Percentiles rank a stretch among this genome's conserved stretches.
These are phyloP conservation scores for Dictyostelium firmibasis DNA, from an alignment of 78 protist genomes.

Conservation along the genomic window DNA sequence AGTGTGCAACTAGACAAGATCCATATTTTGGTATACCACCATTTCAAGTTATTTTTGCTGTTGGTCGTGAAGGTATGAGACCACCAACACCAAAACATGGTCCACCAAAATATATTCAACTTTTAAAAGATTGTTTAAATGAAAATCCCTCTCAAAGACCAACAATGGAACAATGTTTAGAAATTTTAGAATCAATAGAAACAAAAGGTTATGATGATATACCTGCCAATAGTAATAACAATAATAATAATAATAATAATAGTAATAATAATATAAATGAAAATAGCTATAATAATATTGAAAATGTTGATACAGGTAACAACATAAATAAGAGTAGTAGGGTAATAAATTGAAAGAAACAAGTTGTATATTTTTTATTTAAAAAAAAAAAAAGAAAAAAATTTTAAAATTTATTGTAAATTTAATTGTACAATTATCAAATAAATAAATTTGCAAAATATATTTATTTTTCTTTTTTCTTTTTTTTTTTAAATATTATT, in stretches of 20 bases:
- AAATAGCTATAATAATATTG: background rate
- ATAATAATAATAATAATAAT: slow-evolving; percentile 9
- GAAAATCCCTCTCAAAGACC: slow-evolving; percentile 74
- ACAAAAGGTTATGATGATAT: background rate
- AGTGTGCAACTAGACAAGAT: slow-evolving; percentile 76
- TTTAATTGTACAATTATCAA: background rate
- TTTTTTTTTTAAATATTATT: background rate
- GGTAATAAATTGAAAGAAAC: background rate
- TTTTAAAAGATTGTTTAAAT: slow-evolving; percentile 69
- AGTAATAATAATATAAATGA: background rate
- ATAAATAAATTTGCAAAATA: background rate
- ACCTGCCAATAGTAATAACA: background rate
- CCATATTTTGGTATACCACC: slow-evolving; percentile 84
- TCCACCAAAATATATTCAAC: slow-evolving; percentile 29
- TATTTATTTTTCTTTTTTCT: background rate
- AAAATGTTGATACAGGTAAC: background rate
- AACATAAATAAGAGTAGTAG: background rate
- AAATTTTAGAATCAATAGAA: slow-evolving; percentile 51
- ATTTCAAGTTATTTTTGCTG: slow-evolving; percentile 81
- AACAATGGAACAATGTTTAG: slow-evolving; percentile 70
- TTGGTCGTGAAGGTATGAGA: slow-evolving; percentile 75
- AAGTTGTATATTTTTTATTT: background rate
- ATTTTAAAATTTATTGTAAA: background rate
- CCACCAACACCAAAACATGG: slow-evolving; percentile 69
- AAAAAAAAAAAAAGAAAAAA: background rate